Base-by-base conservation (phyloP, 2,329 filamentous ascomycete genomes). In the Aspergillus thermomutatus region DNA sequence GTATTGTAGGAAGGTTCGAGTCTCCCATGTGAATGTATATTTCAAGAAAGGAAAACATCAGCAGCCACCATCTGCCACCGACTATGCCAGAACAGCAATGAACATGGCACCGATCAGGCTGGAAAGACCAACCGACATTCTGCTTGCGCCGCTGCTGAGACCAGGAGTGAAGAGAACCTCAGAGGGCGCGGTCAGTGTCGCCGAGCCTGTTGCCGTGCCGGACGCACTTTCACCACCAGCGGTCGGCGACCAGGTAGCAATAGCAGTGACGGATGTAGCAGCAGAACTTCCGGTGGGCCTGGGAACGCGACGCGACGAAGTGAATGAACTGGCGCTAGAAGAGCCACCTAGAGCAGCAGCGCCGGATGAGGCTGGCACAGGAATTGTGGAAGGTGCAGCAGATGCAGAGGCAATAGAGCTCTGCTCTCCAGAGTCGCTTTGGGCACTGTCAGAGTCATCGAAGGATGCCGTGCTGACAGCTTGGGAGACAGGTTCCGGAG, bases 81-180 rank as follows among this genome's bases (percentile, higher is more conserved):
- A 26, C 43, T 54, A 66, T 14, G 54, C 60, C 47, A 68, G 48
- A 49, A 67, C 17, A 1, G 59, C 59, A 43, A 68, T 14, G n/a
- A 49, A 52, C 1, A 66, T 21, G 4, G 60, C 62, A 19, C 58
- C 60, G 17, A 62, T 9, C 14, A 69, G 21, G 19, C 59, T 47
- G 4, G 61, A 47, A 17, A 56, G 27, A 11, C 60, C 55, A 11
- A 65, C 47, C 8, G 62, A 59, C 31, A 67, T 10, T 34, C 49
- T 64, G 40, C 53, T 59, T 3, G 64, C 67, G 14, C 60, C 60
- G 4, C 63, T 65, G 3, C 67, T 70, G 55, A 68, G 69, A 2
- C 68, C 50, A 14, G 66, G 59, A 9, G 52, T 59, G 6, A 50
- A 43, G 4, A 60, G 60, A 4, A 65, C 63, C 8, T 52, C 58